Evolutionary conservation across 495 filamentous ascomycete species (phyloP), one percentile per base, ranked within the genome.

Genomic region (Hypoxylon perforatum): DNA sequence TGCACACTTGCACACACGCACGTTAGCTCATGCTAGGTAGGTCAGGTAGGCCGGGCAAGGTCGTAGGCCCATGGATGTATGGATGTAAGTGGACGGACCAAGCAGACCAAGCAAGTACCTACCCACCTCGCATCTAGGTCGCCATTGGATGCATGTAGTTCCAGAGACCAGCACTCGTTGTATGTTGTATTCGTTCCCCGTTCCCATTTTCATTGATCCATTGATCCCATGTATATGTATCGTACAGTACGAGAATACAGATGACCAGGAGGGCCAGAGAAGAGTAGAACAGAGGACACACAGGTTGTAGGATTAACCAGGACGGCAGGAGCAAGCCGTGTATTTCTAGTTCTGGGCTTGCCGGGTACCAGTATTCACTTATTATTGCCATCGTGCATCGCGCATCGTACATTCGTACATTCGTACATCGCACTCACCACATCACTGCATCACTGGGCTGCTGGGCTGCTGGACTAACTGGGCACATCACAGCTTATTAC

Each of bases 1-100:
- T 56, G 65, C 59, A 63, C 65, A 57, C 58, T 68, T 56, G 65
- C 59, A 63, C 65, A 63, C 58, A 60, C 59, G 28, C 54, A 68
- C 56, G 65, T 59, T 68, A 68, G 65, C 59, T 59, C 57, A 63
- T 63, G 65, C 42, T 55, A 49, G 39, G 54, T 44, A 38, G 14
- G 23, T n/a, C 41, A 44, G 36, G 33, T 52, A 28, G 57, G 25
- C 19, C 41, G 22, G 33, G 35, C 36, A n/a, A 42, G 35, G 36
- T 42, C 48, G 47, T 57, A 52, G 21, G 62, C 59, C 38, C 38
- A n/a, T n/a, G n/a, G n/a, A n/a, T n/a, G n/a, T 47, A 65, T 59
- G 48, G 48, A 49, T 65, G 36, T 36, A 19, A 55, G 49, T 65
- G 49, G 55, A 57, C 56, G 4, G n/a, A n/a, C n/a, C n/a, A n/a